Conservation (phyloP, 2,329 filamentous ascomycete genomes). For the Penicillium sp. region DNA sequence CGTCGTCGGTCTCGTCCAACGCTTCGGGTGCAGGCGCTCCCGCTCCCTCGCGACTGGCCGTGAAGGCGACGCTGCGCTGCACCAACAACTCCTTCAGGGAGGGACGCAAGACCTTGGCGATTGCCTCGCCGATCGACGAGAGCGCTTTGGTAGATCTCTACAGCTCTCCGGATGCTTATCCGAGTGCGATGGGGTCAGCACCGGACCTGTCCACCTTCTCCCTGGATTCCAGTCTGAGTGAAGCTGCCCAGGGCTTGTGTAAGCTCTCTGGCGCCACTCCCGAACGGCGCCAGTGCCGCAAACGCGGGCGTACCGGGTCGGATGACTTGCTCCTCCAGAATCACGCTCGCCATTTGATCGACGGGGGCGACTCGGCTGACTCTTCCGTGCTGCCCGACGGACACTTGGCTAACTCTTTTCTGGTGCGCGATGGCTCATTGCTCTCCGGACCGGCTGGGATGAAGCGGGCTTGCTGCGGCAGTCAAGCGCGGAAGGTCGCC, state of each 20-base stretch:
- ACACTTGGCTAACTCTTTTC: constrained; percentile 32
- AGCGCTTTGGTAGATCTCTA: constrained; percentile 33
- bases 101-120: constrained; percentile 34
- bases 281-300: constrained; percentile 32
- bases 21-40: constrained; percentile 34
- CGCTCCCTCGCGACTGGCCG: constrained; percentile 35
- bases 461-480: constrained; percentile 44
- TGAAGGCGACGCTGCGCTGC: constrained; percentile 42
- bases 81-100: constrained; percentile 40
- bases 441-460: constrained; percentile 38
- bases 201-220: constrained; percentile 39
- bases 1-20: constrained; percentile 47
- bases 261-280: constrained; percentile 38
- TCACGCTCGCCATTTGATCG: constrained; percentile 40
- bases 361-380: constrained; percentile 26
- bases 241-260: constrained; percentile 44
- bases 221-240: constrained; percentile 33
- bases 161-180: constrained; percentile 36
- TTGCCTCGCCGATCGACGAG: constrained; percentile 42
- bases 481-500: constrained; percentile 38
- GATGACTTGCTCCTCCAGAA: constrained; percentile 39
- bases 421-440: constrained; percentile 26
- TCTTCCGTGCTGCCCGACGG: constrained; percentile 33
- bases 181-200: constrained; percentile 21
- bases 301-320: constrained; percentile 42